Evolutionary conservation across 352 stramenopile species (phyloP), one percentile per base, ranked within the genome.

Genomic region (Chrysophaeum taylorii): DNA sequence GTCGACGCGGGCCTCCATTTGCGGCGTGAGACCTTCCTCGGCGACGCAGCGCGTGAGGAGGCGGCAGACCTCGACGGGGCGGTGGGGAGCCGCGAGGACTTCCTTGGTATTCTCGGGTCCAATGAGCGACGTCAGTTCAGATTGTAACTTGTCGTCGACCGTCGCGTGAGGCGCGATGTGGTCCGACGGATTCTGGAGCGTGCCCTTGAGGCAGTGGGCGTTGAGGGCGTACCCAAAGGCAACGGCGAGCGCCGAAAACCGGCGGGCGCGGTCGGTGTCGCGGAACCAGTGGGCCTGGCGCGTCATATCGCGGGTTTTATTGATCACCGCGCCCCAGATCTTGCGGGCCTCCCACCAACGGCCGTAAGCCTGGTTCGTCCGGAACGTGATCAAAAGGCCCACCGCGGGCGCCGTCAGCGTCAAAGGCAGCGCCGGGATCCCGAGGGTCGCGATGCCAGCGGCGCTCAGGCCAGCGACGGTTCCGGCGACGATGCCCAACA

Each of bases 311-410:
- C 70, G 33, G 48, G 37, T 33, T 16, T 23, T 69, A 0, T 63
- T 33, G 16, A 72, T 71, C 0, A 72, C 71, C 16, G 53, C 68
- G 12, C 45, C 41, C 67, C 68, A 72, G 23, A 62, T 9, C n/a
- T 50, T 31, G 4, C 68, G n/a, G 25, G 23, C 29, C 5, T 69
- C 48, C 57, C 60, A 71, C 68, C 68, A 72, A 7, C 68, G 57
- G 39, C 45, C 31, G 60, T 70, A 72, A 23, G 54, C 70, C 15
- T 63, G 27, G 33, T 72, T 72, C 25, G 71, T 72, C 16, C 68
- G 68, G 62, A 72, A 72, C 16, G 54, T 36, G 33, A 72, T 2
- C 31, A 64, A 70, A 64, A 72, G n/a, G n/a, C n/a, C n/a, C n/a
- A n/a, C n/a, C n/a, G n/a, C n/a, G n/a, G n/a, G n/a, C n/a, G n/a